Evolutionary conservation across 2,329 filamentous ascomycete species (phyloP).

Genomic region (Alternaria incomplexa): DNA sequence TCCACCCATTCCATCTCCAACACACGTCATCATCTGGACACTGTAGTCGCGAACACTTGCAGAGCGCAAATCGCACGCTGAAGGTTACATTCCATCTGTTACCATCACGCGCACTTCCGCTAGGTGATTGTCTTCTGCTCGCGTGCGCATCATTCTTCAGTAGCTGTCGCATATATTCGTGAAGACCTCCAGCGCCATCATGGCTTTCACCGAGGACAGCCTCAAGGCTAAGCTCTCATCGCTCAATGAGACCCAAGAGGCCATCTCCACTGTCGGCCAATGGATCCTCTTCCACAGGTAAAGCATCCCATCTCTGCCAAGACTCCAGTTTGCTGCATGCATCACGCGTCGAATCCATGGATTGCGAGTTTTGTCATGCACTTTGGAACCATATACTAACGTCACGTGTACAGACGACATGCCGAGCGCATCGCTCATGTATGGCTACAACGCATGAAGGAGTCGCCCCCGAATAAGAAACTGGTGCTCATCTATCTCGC

Average conservation of each 20-base stretch:
- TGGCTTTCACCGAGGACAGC: slow-evolving; percentile 96
- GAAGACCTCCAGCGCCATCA: slow-evolving; percentile 49
- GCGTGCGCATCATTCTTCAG: slow-evolving; percentile 27
- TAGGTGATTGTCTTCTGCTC: slow-evolving; percentile 19
- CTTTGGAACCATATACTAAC: slow-evolving; percentile 22
- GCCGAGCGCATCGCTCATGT: slow-evolving; percentile 90
- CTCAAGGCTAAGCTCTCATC: slow-evolving; percentile 93
- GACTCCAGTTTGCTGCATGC: not conserved
- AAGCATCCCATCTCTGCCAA: slow-evolving; percentile 11
- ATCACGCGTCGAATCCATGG: not conserved
- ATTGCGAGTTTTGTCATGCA: not conserved
- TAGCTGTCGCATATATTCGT: slow-evolving; percentile 24
- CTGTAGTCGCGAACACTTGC: slow-evolving; percentile 18
- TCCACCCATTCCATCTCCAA: slow-evolving; percentile 18
- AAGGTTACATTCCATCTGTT: slow-evolving; percentile 10
- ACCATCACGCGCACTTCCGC: not conserved
- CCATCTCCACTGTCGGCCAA: slow-evolving; percentile 93
- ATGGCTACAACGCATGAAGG: slow-evolving; percentile 89
- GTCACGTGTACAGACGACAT: slow-evolving; percentile 70
- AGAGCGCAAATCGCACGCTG: slow-evolving; percentile 9
- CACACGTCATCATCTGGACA: slow-evolving; percentile 22
- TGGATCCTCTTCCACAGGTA: slow-evolving; percentile 99
- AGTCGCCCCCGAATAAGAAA: slow-evolving; percentile 83
- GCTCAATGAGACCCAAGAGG: slow-evolving; percentile 96
- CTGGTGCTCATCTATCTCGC: slow-evolving; percentile 93